Evolutionary conservation across 1,284 basidiomycete species (phyloP), one percentile per base, ranked within the genome.

Genomic region (Vanrija sp.): DNA sequence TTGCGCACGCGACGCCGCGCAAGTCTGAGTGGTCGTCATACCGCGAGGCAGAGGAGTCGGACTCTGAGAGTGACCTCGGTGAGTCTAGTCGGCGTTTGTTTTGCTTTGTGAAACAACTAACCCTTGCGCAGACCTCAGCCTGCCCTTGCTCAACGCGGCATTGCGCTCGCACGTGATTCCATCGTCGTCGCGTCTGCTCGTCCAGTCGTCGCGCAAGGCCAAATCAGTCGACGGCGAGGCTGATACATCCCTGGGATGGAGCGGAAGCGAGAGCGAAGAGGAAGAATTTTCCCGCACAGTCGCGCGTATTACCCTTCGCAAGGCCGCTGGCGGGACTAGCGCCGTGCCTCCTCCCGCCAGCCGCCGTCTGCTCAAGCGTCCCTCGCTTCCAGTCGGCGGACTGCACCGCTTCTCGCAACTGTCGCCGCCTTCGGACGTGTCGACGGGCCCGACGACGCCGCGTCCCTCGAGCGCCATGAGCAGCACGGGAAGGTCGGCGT

Each of bases 51-150:
- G 43, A 46, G 12, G 57, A 55, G 6, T 55, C 55, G 2, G 58
- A 52, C 9, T 63, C 65, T 29, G 70, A 72, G 23, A 70, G 68
- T 46, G 70, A 72, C 51, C 61, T 72, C n/a, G 68, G 68, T 68
- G 46, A 54, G 67, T 65, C 9, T 34, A 5, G 5, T 19, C 26
- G 16, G 19, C 2, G 9, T 28, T 1, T 25, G 12, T 39, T 14
- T 34, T 34, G 28, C 7, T 45, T n/a, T 16, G 10, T 52, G 7
- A 49, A 25, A 15, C 34, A 34, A 34, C 34, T 34, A 34, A 34
- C 19, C 38, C 8, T 14, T 3, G 15, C 18, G 16, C 46, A 65
- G 69, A 70, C 54, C 49, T 66, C 14, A 57, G 52, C 10, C 57
- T 64, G 2, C 64, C 69, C 1, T 55, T 68, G 8, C 48, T 63